These are phyloP conservation scores for Aspergillus udagawae DNA, from an alignment of 2,329 filamentous ascomycete genomes.

Conservation along the genomic window DNA sequence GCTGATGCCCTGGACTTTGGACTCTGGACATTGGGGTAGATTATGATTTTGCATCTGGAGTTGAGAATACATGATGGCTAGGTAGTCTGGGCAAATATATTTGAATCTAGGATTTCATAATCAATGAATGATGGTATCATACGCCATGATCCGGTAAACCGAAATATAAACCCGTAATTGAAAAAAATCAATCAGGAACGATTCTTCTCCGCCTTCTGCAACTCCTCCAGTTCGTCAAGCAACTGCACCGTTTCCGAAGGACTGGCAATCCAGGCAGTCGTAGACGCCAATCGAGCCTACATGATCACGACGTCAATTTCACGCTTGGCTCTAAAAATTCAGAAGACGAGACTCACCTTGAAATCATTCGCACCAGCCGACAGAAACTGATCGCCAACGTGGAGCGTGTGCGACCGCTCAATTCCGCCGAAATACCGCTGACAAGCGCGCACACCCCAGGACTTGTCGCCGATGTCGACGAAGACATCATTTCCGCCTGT, in stretches of 20 bases:
- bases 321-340: neutral
- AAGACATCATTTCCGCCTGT: constrained; percentile 88
- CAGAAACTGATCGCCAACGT: constrained; percentile 94
- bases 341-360: constrained; percentile 53
- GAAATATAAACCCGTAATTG: neutral
- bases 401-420: constrained; percentile 72
- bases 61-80: neutral
- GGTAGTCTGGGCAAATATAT: neutral
- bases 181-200: neutral
- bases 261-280: constrained; percentile 95
- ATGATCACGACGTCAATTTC: neutral
- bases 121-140: neutral
- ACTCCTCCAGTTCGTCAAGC: constrained; percentile 71
- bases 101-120: neutral
- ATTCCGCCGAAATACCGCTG: constrained; percentile 84
- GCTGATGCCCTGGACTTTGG: neutral
- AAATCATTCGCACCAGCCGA: constrained; percentile 96
- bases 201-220: constrained; percentile 31
- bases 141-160: too few species aligned
- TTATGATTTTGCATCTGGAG: neutral
- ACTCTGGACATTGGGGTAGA: neutral
- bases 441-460: constrained; percentile 88
- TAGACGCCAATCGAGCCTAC: constrained; percentile 76
- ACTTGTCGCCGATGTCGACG: constrained; percentile 97
- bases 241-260: constrained; percentile 85